These are phyloP conservation scores for Sclerotinia spermophila DNA, from an alignment of 2,329 filamentous ascomycete species.

Conservation along the genomic window DNA sequence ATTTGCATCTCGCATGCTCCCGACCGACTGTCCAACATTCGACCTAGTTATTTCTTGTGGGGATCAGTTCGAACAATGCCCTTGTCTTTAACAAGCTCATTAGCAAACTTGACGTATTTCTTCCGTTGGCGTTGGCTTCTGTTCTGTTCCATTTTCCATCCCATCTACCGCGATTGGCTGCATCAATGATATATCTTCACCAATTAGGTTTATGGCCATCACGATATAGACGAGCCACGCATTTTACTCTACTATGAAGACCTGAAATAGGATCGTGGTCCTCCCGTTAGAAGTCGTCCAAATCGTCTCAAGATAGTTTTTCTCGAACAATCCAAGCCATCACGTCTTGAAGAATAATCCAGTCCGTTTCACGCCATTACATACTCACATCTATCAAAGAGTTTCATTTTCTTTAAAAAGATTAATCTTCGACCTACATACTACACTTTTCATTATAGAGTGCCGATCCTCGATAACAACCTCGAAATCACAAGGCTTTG, in stretches of 20 bases:
- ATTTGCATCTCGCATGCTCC: conserved; percentile 38
- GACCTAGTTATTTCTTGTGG: conserved; percentile 33
- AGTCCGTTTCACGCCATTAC: conserved; percentile 33
- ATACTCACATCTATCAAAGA: conserved; percentile 28
- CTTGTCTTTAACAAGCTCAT: conserved; percentile 28
- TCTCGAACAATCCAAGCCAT: conserved; percentile 27
- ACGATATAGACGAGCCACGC: conserved; percentile 43
- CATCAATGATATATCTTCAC: conserved; percentile 36
- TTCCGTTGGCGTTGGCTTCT: conserved; percentile 32
- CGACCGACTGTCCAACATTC: conserved; percentile 34
- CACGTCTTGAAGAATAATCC: conserved; percentile 25
- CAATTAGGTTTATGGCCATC: conserved; percentile 46
- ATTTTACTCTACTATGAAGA: conserved; percentile 40
- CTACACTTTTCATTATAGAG: conserved; percentile 20
- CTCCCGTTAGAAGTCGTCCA: conserved; percentile 30
- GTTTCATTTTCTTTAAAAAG: conserved; percentile 24
- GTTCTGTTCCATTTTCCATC: conserved; percentile 28
- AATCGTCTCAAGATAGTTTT: conserved; percentile 35
- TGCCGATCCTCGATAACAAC: conserved; percentile 23
- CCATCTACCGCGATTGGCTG: conserved; percentile 44
- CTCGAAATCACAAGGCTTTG: conserved; percentile 23
- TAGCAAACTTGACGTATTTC: conserved; percentile 35
- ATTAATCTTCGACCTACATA: conserved; percentile 21
- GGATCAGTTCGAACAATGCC: conserved; percentile 37
- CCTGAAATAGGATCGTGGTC: conserved; percentile 38